These are phyloP conservation scores for Monosporascus sp. DNA, from an alignment of 2,329 filamentous ascomycete species.

Conservation along the genomic window DNA sequence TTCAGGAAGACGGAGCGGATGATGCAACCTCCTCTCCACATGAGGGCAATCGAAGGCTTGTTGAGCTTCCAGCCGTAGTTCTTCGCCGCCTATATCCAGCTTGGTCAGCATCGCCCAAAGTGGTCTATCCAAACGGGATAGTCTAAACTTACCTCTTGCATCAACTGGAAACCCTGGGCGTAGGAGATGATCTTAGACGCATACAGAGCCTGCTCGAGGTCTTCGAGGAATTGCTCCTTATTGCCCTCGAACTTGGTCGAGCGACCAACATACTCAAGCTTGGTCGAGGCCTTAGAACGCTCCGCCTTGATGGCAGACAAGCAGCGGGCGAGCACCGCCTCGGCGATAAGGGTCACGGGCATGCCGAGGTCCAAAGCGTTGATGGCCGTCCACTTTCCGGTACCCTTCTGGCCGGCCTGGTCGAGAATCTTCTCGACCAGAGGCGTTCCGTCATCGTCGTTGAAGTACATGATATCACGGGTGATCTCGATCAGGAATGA, in stretches of 20 bases:
- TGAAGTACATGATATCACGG: slow-evolving; percentile 96
- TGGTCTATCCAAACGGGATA: background rate
- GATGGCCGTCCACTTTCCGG: slow-evolving; percentile 99
- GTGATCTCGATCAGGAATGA: slow-evolving; percentile 99
- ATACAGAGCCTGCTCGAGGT: slow-evolving; percentile 98
- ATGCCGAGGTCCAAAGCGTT: slow-evolving; percentile 97
- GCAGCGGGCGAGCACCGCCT: slow-evolving; percentile 94
- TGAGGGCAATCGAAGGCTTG: slow-evolving; percentile 99
- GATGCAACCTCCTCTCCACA: slow-evolving; percentile 99
- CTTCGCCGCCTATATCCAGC: slow-evolving; percentile 67
- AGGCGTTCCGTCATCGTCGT: slow-evolving; percentile 84
- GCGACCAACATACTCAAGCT: slow-evolving; percentile 71
- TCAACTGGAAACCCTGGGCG: slow-evolving; percentile 99
- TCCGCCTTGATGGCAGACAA: slow-evolving; percentile 91
- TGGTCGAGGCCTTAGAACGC: slow-evolving; percentile 73
- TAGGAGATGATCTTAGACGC: slow-evolving; percentile 99
- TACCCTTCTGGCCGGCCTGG: slow-evolving; percentile 98
- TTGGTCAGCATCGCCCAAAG: slow-evolving; percentile 13
- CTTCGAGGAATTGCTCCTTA: slow-evolving; percentile 88
- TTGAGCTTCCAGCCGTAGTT: slow-evolving; percentile 98
- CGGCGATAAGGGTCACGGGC: slow-evolving; percentile 96
- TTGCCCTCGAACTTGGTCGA: slow-evolving; percentile 78
- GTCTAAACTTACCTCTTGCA: slow-evolving; percentile 73
- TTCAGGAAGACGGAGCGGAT: slow-evolving; percentile 99
- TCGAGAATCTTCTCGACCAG: slow-evolving; percentile 99